Conservation (phyloP, 2,329 filamentous ascomycete species). For the Penicillium freii region DNA sequence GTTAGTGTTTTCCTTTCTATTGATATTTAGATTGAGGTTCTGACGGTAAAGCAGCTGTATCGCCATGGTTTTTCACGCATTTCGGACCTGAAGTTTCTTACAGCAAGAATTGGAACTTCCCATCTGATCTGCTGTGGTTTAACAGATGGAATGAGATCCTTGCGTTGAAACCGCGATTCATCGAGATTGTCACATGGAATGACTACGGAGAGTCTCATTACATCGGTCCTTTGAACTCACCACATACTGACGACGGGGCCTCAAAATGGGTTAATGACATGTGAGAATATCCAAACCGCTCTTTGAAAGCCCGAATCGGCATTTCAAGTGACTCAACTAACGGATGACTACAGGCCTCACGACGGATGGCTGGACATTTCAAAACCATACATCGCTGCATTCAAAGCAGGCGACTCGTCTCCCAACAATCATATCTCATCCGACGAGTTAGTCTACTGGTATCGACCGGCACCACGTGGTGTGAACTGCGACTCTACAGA, state of each 20-base stretch:
- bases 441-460: constrained; percentile 57
- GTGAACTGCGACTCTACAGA: constrained; percentile 54
- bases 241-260: constrained; percentile 37
- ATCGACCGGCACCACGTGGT: constrained; percentile 50
- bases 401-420: constrained; percentile 47
- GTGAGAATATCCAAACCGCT: constrained; percentile 25
- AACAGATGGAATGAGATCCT: constrained; percentile 46
- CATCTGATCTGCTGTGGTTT: constrained; percentile 47
- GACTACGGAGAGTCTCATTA: constrained; percentile 59
- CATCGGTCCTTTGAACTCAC: constrained; percentile 47
- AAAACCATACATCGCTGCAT: constrained; percentile 54
- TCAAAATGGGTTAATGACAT: constrained; percentile 54
- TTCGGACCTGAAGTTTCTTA: constrained; percentile 47
- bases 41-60: constrained; percentile 34
- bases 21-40: background rate
- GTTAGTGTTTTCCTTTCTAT: constrained; percentile 23
- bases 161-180: constrained; percentile 47
- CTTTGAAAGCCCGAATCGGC: too few species aligned
- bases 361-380: constrained; percentile 55
- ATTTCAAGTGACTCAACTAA: background rate
- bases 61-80: constrained; percentile 55
- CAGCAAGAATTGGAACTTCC: constrained; percentile 54
- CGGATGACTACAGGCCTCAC: constrained; percentile 44
- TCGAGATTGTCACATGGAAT: constrained; percentile 51
- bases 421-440: constrained; percentile 42